Conservation (phyloP, 2,329 filamentous ascomycete genomes). For the Curvularia verruculosa region DNA sequence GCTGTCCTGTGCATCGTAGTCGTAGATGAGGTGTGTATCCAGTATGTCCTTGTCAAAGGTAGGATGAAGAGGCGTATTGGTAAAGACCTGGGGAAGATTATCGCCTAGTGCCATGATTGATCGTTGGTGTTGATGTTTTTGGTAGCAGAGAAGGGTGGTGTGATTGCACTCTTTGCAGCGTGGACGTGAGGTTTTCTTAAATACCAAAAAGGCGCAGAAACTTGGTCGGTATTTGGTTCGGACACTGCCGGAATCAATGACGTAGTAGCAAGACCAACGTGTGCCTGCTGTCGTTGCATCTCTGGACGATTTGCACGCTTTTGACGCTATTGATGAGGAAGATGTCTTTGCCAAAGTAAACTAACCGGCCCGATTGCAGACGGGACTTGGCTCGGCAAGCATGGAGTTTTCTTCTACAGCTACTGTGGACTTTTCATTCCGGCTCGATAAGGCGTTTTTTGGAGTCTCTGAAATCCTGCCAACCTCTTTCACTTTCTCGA, state of each 20-base stretch:
- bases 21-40: constrained; percentile 63
- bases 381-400: not conserved
- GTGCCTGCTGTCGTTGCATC: not conserved
- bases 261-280: not conserved
- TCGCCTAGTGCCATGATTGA: constrained; percentile 31
- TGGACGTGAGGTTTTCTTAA: not conserved
- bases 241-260: constrained; percentile 3
- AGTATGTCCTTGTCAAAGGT: constrained; percentile 59
- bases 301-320: not conserved
- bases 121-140: not conserved
- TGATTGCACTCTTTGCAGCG: not conserved
- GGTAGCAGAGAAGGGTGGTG: not conserved
- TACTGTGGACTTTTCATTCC: not conserved
- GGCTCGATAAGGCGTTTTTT: not conserved
- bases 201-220: not conserved
- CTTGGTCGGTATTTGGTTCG: not conserved
- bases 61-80: constrained; percentile 35
- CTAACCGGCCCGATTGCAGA: not conserved
- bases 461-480: not conserved
- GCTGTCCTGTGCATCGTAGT: constrained; percentile 59
- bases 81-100: constrained; percentile 32
- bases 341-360: not conserved
- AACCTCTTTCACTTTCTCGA: no score
- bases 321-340: not conserved
- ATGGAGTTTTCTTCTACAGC: not conserved